Conservation (phyloP, 176 grass and related monocot genomes). For the Zoysia japonica region DNA sequence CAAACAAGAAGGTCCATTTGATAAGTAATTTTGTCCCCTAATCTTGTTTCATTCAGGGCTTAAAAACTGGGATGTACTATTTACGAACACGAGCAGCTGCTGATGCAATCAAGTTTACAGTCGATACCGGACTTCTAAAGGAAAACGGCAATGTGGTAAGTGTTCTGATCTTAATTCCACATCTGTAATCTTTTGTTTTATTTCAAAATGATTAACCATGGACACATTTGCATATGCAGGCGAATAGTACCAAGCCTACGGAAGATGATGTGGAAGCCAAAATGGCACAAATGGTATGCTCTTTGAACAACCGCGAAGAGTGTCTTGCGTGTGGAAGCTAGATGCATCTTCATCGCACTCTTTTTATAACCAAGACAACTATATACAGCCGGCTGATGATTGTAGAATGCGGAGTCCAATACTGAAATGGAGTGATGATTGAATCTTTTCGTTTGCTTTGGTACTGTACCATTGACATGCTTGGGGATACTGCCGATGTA, state of each 20-base stretch:
- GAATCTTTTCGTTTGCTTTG: no score
- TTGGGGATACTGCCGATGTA: no score
- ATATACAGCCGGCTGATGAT: background rate
- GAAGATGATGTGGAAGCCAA: conserved; percentile 74
- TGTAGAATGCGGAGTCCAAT: no score
- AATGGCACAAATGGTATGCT: conserved; percentile 92
- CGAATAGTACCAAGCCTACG: background rate
- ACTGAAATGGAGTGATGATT: no score
- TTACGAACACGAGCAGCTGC: conserved; percentile 82
- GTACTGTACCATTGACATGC: no score
- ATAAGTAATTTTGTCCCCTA: no score
- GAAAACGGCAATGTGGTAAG: no score
- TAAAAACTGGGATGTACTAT: conserved; percentile 99
- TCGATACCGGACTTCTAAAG: conserved; percentile 73
- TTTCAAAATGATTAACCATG: no score
- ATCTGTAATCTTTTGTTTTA: no score
- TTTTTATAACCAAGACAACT: conserved; percentile 5
- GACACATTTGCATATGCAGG: background rate
- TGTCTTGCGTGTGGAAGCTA: conserved; percentile 94
- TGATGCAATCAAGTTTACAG: conserved; percentile 97
- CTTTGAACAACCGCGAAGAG: conserved; percentile 86
- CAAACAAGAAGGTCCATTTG: background rate
- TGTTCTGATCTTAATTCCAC: no score
- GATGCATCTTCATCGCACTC: background rate
- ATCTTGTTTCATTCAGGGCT: conserved; percentile 57